Percentiles rank a stretch among this genome's conserved stretches.
Evolutionary conservation across 495 filamentous ascomycete genomes (phyloP).

Genomic region (Xylaria scruposa): DNA sequence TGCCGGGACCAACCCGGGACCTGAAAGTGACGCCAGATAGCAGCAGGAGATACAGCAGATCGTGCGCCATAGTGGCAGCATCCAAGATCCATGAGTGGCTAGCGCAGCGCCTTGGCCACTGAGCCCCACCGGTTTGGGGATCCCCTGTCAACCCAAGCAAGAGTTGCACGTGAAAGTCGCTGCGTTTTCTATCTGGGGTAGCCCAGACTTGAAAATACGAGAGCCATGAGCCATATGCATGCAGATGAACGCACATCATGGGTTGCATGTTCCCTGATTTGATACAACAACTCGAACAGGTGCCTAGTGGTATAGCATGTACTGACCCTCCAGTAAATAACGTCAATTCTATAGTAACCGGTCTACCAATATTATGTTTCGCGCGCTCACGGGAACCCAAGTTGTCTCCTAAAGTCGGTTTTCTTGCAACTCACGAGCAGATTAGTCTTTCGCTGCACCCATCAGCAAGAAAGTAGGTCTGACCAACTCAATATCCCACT

Average conservation of each 20-base stretch:
- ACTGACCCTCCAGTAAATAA: too few relatives aligned
- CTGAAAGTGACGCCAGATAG: constrained; percentile 16
- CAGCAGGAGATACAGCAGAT: constrained; percentile 10
- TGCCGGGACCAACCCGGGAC: neutral
- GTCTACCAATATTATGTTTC: neutral
- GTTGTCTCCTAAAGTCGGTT: too few relatives aligned
- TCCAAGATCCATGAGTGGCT: neutral
- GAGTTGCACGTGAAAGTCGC: constrained; percentile 9
- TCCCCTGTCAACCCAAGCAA: neutral
- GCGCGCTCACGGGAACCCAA: too few relatives aligned
- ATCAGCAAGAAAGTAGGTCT: constrained; percentile 34
- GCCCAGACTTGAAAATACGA: too few relatives aligned
- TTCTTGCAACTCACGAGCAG: neutral
- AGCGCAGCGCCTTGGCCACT: neutral
- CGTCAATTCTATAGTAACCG: neutral
- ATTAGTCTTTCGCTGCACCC: constrained; percentile 25
- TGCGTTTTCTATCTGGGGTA: neutral
- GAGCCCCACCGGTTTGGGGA: constrained; percentile 1
- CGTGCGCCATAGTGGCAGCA: neutral
- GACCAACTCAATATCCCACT: constrained; percentile 26
- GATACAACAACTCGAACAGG: neutral
- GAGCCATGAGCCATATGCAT: too few relatives aligned
- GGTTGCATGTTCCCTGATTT: neutral
- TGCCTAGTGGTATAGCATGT: too few relatives aligned
- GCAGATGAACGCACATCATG: too few relatives aligned